Conservation (phyloP, 441 rosid genomes). For the Corymbia calophylla region DNA sequence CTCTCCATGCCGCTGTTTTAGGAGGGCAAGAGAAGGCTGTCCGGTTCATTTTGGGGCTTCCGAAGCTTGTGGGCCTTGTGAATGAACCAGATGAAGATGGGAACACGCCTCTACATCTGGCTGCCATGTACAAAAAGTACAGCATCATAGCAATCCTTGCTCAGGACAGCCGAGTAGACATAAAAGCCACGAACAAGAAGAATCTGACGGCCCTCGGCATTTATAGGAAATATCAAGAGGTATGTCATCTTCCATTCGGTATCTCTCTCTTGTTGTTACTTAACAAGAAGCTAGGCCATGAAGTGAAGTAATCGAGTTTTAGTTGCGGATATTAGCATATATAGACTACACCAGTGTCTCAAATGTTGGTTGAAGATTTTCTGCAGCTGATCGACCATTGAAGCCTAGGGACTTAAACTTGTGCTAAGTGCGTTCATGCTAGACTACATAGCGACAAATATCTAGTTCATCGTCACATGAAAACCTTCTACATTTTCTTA, state of each 20-base stretch:
- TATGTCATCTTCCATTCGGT: neutral
- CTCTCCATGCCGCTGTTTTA: constrained; percentile 30
- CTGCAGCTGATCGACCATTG: neutral
- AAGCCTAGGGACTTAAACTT: neutral
- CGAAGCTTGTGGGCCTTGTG: constrained; percentile 13
- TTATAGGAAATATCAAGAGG: constrained; percentile 4
- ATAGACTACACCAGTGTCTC: neutral
- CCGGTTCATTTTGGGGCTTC: constrained; percentile 10
- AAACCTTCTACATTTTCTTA: neutral
- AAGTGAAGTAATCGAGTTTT: neutral
- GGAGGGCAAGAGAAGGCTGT: constrained; percentile 14
- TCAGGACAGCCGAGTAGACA: constrained; percentile 4
- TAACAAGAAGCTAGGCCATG: neutral
- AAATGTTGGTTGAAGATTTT: neutral
- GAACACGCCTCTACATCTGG: constrained; percentile 36
- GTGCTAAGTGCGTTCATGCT: neutral
- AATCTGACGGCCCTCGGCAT: constrained; percentile 19
- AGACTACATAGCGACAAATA: neutral
- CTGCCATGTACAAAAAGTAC: constrained; percentile 10
- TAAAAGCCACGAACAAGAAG: constrained; percentile 17
- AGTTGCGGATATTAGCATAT: neutral
- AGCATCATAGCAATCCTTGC: constrained; percentile 12
- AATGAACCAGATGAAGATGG: constrained; percentile 28
- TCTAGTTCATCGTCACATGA: neutral
- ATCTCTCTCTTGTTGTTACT: neutral